Base-by-base conservation (phyloP, 164 flowering plant species). In the Nymphaea thermarum region DNA sequence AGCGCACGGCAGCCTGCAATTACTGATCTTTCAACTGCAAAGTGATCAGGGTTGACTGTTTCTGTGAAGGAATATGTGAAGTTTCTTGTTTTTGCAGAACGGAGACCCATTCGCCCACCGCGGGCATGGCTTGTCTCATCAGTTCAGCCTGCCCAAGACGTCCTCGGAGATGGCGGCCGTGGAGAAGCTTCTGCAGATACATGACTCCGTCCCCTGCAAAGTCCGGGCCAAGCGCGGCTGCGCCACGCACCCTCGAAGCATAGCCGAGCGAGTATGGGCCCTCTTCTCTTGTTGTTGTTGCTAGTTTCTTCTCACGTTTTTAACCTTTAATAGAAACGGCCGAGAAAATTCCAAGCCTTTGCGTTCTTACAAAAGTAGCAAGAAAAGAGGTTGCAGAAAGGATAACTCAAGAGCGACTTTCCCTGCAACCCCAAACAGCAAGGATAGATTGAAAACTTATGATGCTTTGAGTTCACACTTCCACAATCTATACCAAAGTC, bases 231-330 rank as follows among this genome's bases (percentile, higher is more conserved):
- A 91, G 73, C 74, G 97, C 41, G 97, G 97, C n/a, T 91, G 85
- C 71, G 97, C 97, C 16, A 91, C 96, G 71, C 98, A 91, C 65
- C 98, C 98, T 1, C 74, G 96, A 67, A 91, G 99, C 79, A 94
- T 94, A 18, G 99, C 97, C 7, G 99, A 94, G 78, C 83, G 99
- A 90, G 97, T 94, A 84, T 76, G 17, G 14, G 6, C 16, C 55
- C 55, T 51, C 55, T 14, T 14, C 12, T 14, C 7, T 14, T 51
- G 7, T 7, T 51, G 57, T 51, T 51, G 8, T 51, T 51, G 8
- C 57, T 5, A 8, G 5, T 25, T 51, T 51, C 14, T 51, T 8
- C 14, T 51, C 57, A 51, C 3, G 14, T 8, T 7, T 51, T 51
- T 25, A 25, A 0, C 36, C 36, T 25, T 0, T 1, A 25, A 25